Evolutionary conservation across 2,329 filamentous ascomycete species (phyloP).

Genomic region (Colletotrichum cordylinicola): DNA sequence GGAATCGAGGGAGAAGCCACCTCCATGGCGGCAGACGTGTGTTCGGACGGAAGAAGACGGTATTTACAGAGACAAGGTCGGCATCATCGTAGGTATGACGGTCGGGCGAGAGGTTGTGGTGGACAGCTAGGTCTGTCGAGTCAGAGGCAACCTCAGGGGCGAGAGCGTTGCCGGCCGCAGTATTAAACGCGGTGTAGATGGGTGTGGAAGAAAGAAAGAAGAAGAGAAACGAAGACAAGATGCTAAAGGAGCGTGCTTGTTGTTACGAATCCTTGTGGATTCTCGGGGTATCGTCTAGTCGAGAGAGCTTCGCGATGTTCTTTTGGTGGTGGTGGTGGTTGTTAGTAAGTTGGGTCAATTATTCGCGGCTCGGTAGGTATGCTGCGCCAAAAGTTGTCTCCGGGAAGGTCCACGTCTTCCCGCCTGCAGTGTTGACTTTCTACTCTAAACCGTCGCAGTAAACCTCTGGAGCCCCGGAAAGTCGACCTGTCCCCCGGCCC

Average conservation of each 20-base stretch:
- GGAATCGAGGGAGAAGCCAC: slow-evolving; percentile 52
- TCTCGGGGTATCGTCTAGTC: slow-evolving; percentile 14
- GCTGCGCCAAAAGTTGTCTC: not conserved
- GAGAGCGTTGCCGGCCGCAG: not conserved
- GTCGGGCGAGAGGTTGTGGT: not conserved
- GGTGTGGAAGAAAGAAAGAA: not conserved
- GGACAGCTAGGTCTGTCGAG: slow-evolving; percentile 8
- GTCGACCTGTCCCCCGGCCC: slow-evolving; percentile 9
- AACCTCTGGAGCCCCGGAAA: not conserved
- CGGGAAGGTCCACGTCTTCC: not conserved
- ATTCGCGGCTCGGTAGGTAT: slow-evolving; percentile 7
- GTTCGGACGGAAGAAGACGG: slow-evolving; percentile 21
- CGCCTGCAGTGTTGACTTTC: slow-evolving; percentile 18
- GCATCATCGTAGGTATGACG: slow-evolving; percentile 19
- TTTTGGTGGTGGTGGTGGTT: not conserved
- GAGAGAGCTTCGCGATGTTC: not conserved
- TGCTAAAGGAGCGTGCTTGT: slow-evolving; percentile 11
- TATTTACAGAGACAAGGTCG: slow-evolving; percentile 15
- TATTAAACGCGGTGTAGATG: not conserved
- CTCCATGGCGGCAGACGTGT: slow-evolving; percentile 52
- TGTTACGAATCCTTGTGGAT: not conserved
- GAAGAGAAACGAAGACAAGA: not conserved
- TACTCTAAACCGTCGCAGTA: not conserved
- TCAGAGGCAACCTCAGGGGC: slow-evolving; percentile 7
- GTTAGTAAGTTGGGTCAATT: not conserved